phyloP scores from a whole-genome alignment of 768 basidiomycete species.

The Tricholoma sp. region DNA sequence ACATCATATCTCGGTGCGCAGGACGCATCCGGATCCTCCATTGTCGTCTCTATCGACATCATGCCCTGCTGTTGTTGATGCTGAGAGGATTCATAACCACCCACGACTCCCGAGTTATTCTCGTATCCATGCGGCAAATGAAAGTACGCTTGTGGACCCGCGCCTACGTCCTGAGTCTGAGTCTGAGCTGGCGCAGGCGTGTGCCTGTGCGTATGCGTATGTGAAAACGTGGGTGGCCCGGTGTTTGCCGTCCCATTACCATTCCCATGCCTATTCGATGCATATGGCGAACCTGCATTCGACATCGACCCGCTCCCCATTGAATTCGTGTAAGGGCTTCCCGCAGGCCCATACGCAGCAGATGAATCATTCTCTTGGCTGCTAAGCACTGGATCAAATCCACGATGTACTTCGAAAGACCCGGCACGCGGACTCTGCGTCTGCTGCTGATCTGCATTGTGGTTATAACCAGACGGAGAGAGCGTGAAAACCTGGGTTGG shows the following conservation, averaged over 20 bases:
- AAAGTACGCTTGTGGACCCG: slow-evolving; percentile 14
- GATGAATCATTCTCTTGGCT: background rate
- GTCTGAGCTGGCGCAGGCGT: slow-evolving; percentile 20
- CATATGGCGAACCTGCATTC: slow-evolving; percentile 26
- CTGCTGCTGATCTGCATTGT: background rate
- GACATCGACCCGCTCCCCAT: slow-evolving; percentile 15
- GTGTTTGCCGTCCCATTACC: background rate
- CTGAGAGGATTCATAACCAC: slow-evolving; percentile 7
- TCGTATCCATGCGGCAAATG: slow-evolving; percentile 13
- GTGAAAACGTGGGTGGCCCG: too few relatives aligned
- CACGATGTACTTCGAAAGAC: slow-evolving; percentile 15
- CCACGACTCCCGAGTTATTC: slow-evolving; percentile 7
- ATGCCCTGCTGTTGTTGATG: slow-evolving; percentile 10
- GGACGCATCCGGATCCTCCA: background rate
- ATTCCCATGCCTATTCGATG: slow-evolving; percentile 10
- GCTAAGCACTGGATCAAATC: slow-evolving; percentile 12
- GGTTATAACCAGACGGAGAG: background rate
- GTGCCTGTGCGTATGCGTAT: too few relatives aligned
- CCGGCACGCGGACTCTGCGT: slow-evolving; percentile 7
- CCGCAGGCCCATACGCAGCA: slow-evolving; percentile 2
- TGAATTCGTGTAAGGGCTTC: slow-evolving; percentile 25
- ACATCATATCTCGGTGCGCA: slow-evolving; percentile 20
- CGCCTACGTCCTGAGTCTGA: slow-evolving; percentile 7
- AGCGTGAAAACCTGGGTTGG: background rate
- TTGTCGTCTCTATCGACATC: slow-evolving; percentile 18